Conservation (phyloP, 1,139 yeast genomes). For the Geotrichum restrictum region DNA sequence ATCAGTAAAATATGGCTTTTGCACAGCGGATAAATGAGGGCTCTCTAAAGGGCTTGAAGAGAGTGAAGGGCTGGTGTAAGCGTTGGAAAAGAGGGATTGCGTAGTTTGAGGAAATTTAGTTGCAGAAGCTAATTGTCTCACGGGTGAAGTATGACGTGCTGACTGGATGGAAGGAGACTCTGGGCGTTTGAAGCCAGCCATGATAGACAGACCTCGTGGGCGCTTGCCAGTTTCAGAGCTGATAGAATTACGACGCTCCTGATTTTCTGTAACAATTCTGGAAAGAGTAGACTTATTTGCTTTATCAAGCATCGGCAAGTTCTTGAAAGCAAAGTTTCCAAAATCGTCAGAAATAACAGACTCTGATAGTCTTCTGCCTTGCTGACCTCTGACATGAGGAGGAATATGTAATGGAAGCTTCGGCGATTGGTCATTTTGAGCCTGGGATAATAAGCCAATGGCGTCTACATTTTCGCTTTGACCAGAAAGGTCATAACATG, state of each 20-base stretch:
- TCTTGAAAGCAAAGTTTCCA: constrained; percentile 89
- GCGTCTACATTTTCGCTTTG: constrained; percentile 7
- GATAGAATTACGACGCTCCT: constrained; percentile 40
- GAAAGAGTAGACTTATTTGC: constrained; percentile 91
- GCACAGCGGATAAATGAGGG: constrained; percentile 7
- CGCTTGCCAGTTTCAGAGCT: constrained; percentile 18
- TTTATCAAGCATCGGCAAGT: constrained; percentile 81
- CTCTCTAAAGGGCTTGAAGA: background rate
- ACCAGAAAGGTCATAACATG: constrained; percentile 18
- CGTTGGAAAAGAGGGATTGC: constrained; percentile 12
- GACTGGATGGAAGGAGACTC: constrained; percentile 19
- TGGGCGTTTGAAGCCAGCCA: constrained; percentile 20
- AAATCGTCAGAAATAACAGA: constrained; percentile 55
- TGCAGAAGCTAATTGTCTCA: constrained; percentile 7
- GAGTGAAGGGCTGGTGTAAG: background rate
- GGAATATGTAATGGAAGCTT: constrained; percentile 49
- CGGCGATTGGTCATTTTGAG: background rate
- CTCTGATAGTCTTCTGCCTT: constrained; percentile 60
- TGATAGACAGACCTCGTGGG: constrained; percentile 30
- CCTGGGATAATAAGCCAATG: constrained; percentile 1
- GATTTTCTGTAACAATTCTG: constrained; percentile 75
- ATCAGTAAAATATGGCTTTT: background rate
- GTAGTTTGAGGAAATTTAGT: constrained; percentile 16
- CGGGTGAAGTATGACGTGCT: constrained; percentile 13
- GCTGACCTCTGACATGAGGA: constrained; percentile 52